Conservation (phyloP, 225 moss, liverwort and hornwort species). For the Asterella californica region DNA sequence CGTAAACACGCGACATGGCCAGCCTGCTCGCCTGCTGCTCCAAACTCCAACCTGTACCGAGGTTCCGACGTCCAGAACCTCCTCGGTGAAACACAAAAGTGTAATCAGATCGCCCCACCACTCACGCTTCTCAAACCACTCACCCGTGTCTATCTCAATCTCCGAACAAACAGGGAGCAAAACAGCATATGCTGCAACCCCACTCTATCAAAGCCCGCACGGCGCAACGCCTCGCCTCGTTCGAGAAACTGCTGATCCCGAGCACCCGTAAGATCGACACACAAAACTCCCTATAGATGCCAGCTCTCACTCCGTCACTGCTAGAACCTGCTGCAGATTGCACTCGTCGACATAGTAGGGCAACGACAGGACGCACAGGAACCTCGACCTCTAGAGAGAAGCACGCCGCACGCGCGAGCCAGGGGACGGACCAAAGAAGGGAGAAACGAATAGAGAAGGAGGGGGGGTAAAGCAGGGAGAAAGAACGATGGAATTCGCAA, state of each 20-base stretch:
- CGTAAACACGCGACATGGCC: constrained; percentile 98
- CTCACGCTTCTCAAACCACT: constrained; percentile 6
- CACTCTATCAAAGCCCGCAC: background rate
- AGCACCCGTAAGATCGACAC: background rate
- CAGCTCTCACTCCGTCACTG: background rate
- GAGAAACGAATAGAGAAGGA: background rate
- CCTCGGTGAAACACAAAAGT: background rate
- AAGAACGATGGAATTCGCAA: too few species aligned
- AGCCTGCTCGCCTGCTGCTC: constrained; percentile 24
- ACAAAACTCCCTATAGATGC: background rate
- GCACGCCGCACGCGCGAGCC: background rate
- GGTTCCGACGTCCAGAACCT: background rate
- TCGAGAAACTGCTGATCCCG: background rate
- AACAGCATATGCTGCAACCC: background rate
- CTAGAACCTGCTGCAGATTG: background rate
- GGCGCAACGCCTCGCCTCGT: background rate
- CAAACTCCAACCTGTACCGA: background rate
- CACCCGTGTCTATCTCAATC: constrained; percentile 14
- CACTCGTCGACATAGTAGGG: background rate
- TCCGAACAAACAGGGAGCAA: constrained; percentile 11
- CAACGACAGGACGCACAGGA: background rate
- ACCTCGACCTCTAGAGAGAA: background rate
- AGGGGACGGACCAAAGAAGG: background rate
- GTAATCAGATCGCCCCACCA: background rate
- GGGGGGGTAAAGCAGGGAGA: too few species aligned